Evolutionary conservation across 129 eudicot genomes (phyloP), one percentile per base, ranked within the genome.

Genomic region (Flaveria brownii): DNA sequence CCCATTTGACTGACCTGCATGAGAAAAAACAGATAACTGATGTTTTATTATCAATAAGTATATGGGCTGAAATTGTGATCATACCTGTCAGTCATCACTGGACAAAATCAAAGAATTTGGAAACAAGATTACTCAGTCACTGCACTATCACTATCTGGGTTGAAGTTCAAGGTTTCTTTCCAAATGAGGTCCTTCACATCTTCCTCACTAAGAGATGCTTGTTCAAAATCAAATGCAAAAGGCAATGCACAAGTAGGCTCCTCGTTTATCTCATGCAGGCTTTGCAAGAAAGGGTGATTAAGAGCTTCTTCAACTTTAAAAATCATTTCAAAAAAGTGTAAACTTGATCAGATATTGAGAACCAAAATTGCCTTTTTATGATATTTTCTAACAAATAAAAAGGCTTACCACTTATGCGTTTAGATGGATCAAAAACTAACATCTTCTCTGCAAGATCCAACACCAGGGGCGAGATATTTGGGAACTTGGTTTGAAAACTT

Each of bases 231-330:
- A 73, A 92, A 92, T 22, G 65, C 77, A 71, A 92, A 92, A 2
- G 98, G 92, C 22, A 84, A 77, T n/a, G 87, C 61, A 82, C 98
- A 92, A 81, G 84, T 85, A 11, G 98, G 98, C 86, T 92, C 98
- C 84, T 92, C 98, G 6, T 92, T 92, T 77, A 92, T 92, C 90
- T 92, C 96, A 60, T 92, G 98, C 16, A 92, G 89, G 70, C 98
- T 86, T 43, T 68, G 83, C 65, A 92, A 50, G 77, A 89, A 92
- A 25, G 98, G 96, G 71, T 92, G 96, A 80, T 86, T 87, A 66
- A 92, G 76, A 42, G 98, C 98, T 59, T 92, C 94, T 81, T 92
- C 98, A 70, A 92, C 98, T 92, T 12, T 55, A 55, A 17, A 22
- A 2, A 59, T 59, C 66, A 78, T 62, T 54, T 49, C 3, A 70